These are phyloP conservation scores for Suhomyces tanzawaensis DNA, from an alignment of 805 yeast genomes.

Conservation along the genomic window DNA sequence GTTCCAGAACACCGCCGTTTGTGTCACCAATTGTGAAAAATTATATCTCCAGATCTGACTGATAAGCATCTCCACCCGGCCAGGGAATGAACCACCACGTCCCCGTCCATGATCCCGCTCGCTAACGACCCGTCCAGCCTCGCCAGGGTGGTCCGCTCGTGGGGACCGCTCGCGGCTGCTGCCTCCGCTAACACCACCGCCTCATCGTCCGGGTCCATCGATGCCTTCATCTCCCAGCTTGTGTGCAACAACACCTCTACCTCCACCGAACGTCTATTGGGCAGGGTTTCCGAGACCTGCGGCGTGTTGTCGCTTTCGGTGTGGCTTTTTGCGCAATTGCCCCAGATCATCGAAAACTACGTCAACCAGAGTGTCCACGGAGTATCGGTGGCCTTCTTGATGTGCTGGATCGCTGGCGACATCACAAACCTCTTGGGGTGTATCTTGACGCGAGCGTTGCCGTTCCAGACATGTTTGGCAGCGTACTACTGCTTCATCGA, in stretches of 20 bases:
- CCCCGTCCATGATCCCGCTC: too few species aligned
- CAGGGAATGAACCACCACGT: too few species aligned
- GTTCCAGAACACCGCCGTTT: neutral
- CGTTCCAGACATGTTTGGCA: constrained; percentile 76
- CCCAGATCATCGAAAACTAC: constrained; percentile 27
- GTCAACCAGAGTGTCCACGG: constrained; percentile 36
- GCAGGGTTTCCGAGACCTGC: constrained; percentile 9
- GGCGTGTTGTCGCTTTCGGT: constrained; percentile 22
- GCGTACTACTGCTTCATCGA: constrained; percentile 75
- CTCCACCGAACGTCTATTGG: too few species aligned
- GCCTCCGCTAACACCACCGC: too few species aligned
- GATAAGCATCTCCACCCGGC: too few species aligned
- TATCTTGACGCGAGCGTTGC: constrained; percentile 67
- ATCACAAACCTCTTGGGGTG: constrained; percentile 65
- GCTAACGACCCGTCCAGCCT: too few species aligned
- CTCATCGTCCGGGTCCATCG: too few species aligned
- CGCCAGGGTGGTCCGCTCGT: too few species aligned
- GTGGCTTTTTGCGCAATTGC: constrained; percentile 32
- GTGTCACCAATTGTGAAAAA: constrained; percentile 1
- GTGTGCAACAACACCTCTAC: too few species aligned
- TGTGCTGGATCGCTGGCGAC: constrained; percentile 38
- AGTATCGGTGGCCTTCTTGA: constrained; percentile 29
- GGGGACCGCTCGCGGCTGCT: too few species aligned
- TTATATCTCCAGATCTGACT: too few species aligned
- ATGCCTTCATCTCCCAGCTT: too few species aligned